Conservation (phyloP, 2,329 filamentous ascomycete species). For the Neofusicoccum kwambonambiense region DNA sequence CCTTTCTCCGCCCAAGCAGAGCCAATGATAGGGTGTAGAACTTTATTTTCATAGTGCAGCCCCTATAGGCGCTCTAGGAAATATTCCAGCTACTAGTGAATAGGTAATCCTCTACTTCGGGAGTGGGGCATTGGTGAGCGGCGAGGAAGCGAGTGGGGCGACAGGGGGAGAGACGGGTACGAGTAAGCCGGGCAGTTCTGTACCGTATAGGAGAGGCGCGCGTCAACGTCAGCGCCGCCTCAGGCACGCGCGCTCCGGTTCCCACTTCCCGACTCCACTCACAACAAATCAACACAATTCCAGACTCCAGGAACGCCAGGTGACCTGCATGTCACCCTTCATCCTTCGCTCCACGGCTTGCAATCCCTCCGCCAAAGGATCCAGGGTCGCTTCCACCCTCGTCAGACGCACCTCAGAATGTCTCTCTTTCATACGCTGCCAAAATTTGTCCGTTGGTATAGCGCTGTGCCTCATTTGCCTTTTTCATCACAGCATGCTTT, state of each 20-base stretch:
- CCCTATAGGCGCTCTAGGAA: background rate
- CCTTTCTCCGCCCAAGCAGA: background rate
- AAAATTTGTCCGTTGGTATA: background rate
- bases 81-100: background rate
- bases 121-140: background rate
- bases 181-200: background rate
- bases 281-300: slow-evolving; percentile 5
- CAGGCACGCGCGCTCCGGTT: background rate
- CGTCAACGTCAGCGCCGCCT: background rate
- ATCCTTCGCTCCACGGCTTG: background rate
- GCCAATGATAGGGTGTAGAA: background rate
- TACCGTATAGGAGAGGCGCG: background rate
- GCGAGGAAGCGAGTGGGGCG: background rate
- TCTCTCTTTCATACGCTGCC: background rate
- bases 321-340: slow-evolving; percentile 3
- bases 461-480: background rate
- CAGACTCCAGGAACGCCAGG: background rate
- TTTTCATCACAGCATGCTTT: background rate
- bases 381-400: background rate
- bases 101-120: background rate
- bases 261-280: slow-evolving; percentile 14
- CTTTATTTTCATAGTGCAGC: background rate
- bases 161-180: background rate
- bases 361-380: background rate
- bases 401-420: slow-evolving; percentile 1